Evolutionary conservation across 306 rosid genomes (phyloP).

Genomic region (Ammopiptanthus mongolicus): DNA sequence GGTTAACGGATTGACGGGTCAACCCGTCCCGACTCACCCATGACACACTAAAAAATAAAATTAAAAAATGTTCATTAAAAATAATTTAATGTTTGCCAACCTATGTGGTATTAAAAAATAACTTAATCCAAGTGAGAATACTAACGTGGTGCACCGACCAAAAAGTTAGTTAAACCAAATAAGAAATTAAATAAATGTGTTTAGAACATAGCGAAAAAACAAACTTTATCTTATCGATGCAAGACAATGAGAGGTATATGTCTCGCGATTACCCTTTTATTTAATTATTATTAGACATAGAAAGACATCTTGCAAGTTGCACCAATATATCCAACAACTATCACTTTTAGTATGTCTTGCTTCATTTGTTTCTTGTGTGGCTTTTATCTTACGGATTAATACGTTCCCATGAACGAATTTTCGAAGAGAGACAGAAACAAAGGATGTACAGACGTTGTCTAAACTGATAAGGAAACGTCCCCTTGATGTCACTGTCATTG

Average conservation of each 20-base stretch:
- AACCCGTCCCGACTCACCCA: no score
- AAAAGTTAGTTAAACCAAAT: no score
- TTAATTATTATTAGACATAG: not conserved
- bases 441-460: not conserved
- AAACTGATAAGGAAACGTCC: not conserved
- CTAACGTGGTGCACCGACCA: no score
- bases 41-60: no score
- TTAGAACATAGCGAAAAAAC: not conserved
- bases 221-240: not conserved
- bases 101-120: no score
- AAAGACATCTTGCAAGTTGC: constrained; percentile 23
- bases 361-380: constrained; percentile 15
- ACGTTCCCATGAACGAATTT: not conserved
- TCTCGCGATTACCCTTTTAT: not conserved
- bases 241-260: not conserved
- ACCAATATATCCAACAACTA: constrained; percentile 26
- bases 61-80: no score
- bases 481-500: constrained; percentile 1
- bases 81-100: no score
- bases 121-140: no score
- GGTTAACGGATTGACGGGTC: no score
- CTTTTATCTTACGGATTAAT: not conserved
- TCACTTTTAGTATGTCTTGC: constrained; percentile 7
- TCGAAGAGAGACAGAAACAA: not conserved
- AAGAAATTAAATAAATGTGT: not conserved